Conservation (phyloP, 495 filamentous ascomycete species). For the Friedmanniomyces simplex region DNA sequence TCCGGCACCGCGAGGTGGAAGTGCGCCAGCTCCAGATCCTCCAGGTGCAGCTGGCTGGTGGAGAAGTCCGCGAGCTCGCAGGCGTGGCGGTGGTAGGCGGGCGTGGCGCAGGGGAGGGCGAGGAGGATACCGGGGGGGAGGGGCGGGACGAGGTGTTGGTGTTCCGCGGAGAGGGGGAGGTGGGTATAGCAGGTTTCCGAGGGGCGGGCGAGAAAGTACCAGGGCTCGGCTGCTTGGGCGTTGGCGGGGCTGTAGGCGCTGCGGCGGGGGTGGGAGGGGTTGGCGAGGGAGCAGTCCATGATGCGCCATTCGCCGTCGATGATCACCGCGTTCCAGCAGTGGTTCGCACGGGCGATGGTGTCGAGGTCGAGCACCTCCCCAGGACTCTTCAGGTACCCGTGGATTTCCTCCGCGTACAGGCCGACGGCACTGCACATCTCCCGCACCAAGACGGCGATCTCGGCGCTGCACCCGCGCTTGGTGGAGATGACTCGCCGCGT, state of each 20-base stretch:
- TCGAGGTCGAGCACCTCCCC: conserved; percentile 73
- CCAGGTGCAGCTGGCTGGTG: conserved; percentile 73
- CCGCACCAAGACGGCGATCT: conserved; percentile 75
- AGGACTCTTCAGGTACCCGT: conserved; percentile 81
- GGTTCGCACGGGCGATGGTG: conserved; percentile 69
- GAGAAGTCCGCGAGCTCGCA: conserved; percentile 79
- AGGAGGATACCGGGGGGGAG: conserved; percentile 73
- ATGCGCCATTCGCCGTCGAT: conserved; percentile 94
- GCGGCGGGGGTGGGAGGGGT: conserved; percentile 75
- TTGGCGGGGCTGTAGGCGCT: conserved; percentile 61
- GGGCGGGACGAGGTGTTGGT: conserved; percentile 88
- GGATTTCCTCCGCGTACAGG: conserved; percentile 70
- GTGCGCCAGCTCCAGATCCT: conserved; percentile 86
- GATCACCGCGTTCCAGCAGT: conserved; percentile 97
- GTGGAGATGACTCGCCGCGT: conserved; percentile 71
- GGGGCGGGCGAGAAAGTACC: conserved; percentile 85
- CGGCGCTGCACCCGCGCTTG: conserved; percentile 76
- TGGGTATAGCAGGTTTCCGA: conserved; percentile 90
- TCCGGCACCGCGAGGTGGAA: conserved; percentile 74
- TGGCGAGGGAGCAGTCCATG: conserved; percentile 89
- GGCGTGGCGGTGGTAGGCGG: conserved; percentile 74
- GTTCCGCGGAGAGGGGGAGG: conserved; percentile 68
- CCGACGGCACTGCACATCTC: conserved; percentile 94
- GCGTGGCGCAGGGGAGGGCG: conserved; percentile 72
- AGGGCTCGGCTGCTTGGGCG: conserved; percentile 62